phyloP scores from a whole-genome alignment of 371 early-diverging fungal genomes.

The Entomophthora muscae region DNA sequence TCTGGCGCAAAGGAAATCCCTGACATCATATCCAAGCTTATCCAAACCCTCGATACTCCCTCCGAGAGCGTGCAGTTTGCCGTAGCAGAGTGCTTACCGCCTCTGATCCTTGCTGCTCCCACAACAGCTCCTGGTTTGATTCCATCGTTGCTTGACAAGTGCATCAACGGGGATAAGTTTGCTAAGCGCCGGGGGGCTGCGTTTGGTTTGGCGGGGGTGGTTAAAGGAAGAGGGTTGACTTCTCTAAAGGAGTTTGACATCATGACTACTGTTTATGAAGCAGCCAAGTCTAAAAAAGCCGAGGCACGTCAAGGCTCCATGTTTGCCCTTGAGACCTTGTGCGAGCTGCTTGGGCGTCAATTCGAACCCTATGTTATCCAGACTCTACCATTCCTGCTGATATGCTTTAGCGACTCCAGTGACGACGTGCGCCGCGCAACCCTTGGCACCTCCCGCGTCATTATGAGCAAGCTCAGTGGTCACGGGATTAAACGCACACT shows the following conservation, averaged over 20 bases:
- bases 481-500: conserved; percentile 91
- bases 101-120: conserved; percentile 57
- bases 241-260: conserved; percentile 69
- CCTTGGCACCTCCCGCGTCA: conserved; percentile 72
- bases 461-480: conserved; percentile 90
- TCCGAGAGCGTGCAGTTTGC: conserved; percentile 90
- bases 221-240: conserved; percentile 80
- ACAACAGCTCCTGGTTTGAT: conserved; percentile 41
- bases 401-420: conserved; percentile 72
- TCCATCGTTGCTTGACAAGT: conserved; percentile 39
- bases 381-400: conserved; percentile 69
- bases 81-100: conserved; percentile 84
- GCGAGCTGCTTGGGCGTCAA: conserved; percentile 65
- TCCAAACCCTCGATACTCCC: conserved; percentile 82
- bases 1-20: conserved; percentile 51
- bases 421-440: conserved; percentile 85
- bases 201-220: conserved; percentile 89
- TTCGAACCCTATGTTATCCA: conserved; percentile 97
- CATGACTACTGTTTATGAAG: conserved; percentile 62
- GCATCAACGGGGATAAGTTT: conserved; percentile 59
- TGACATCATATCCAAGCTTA: conserved; percentile 62
- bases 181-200: conserved; percentile 88
- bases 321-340: conserved; percentile 82
- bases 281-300: conserved; percentile 53
- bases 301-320: conserved; percentile 81